A percentile compares a stretch with the other conserved stretches of the same genome.
These are phyloP conservation scores for Saturnispora serradocipensis DNA, from an alignment of 805 yeast species.

Conservation along the genomic window DNA sequence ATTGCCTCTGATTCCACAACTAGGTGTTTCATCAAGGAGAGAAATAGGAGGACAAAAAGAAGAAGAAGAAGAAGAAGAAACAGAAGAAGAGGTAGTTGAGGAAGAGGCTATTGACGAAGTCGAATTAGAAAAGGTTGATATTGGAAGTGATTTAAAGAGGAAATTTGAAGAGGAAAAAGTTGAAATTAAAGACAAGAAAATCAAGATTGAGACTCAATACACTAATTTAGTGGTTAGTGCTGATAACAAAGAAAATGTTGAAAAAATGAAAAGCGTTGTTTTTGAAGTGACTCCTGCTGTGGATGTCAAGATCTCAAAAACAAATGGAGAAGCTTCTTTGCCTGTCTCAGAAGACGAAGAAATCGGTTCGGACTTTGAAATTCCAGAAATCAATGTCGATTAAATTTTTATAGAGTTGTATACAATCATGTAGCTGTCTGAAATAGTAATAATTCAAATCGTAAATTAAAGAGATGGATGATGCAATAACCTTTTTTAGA, in stretches of 20 bases:
- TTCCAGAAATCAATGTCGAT: constrained; percentile 28
- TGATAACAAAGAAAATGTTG: constrained; percentile 4
- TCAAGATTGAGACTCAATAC: constrained; percentile 6
- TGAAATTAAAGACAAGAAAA: constrained; percentile 5
- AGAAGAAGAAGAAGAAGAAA: constrained; percentile 9
- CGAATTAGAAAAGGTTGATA: constrained; percentile 8
- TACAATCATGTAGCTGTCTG: background rate
- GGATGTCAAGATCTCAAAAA: constrained; percentile 19
- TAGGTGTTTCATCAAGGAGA: constrained; percentile 7
- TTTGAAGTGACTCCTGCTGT: constrained; percentile 7
- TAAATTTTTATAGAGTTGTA: constrained; percentile 10
- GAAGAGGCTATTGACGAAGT: constrained; percentile 6
- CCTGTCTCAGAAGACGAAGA: constrained; percentile 17
- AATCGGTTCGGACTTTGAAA: constrained; percentile 28
- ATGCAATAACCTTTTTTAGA: background rate
- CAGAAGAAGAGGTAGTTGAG: constrained; percentile 15
- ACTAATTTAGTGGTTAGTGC: constrained; percentile 15
- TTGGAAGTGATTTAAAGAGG: constrained; percentile 8
- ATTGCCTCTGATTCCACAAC: constrained; percentile 41
- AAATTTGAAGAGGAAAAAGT: constrained; percentile 11
- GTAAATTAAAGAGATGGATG: background rate
- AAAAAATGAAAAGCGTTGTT: constrained; percentile 3
- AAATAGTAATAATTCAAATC: background rate
- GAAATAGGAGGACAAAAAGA: background rate
- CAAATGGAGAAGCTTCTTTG: constrained; percentile 1